These are phyloP conservation scores for Blumeria hordei DNA, from an alignment of 2,329 filamentous ascomycete species.

Conservation along the genomic window DNA sequence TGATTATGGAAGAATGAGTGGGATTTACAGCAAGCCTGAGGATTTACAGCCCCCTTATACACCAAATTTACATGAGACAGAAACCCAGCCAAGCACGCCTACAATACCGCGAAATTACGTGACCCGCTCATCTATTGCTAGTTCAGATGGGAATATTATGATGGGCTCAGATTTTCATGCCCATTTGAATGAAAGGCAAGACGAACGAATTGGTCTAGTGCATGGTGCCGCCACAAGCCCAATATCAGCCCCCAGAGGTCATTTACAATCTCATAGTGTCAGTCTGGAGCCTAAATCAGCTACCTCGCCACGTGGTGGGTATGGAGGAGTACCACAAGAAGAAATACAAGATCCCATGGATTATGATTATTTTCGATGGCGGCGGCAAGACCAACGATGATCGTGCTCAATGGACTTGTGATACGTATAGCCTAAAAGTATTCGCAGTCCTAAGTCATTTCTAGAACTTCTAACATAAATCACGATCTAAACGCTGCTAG, in stretches of 20 bases:
- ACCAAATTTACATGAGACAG: slow-evolving; percentile 7
- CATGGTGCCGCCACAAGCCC: slow-evolving; percentile 28
- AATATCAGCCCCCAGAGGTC: slow-evolving; percentile 15
- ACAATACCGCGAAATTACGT: slow-evolving; percentile 5
- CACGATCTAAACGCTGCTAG: too few species aligned
- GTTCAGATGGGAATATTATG: slow-evolving; percentile 7
- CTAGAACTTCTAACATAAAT: too few species aligned
- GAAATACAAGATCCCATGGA: slow-evolving; percentile 12
- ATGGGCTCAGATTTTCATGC: slow-evolving; percentile 10
- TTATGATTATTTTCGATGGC: slow-evolving; percentile 14
- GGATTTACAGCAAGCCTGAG: slow-evolving; percentile 32
- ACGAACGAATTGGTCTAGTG: slow-evolving; percentile 29
- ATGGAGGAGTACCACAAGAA: slow-evolving; percentile 31
- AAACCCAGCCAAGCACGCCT: slow-evolving; percentile 12
- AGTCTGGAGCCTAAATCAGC: slow-evolving; percentile 21
- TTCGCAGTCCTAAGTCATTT: too few species aligned
- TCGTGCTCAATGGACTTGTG: neutral
- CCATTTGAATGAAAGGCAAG: slow-evolving; percentile 17
- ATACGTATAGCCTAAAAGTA: too few species aligned
- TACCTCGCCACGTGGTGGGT: slow-evolving; percentile 33
- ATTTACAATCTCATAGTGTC: slow-evolving; percentile 5
- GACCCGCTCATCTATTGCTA: neutral
- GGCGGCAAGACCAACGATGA: neutral
- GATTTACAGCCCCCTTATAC: slow-evolving; percentile 24
- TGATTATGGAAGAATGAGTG: slow-evolving; percentile 53